These are phyloP conservation scores for Naegleria fowleri DNA, from an alignment of 208 protist genomes.

Conservation along the genomic window DNA sequence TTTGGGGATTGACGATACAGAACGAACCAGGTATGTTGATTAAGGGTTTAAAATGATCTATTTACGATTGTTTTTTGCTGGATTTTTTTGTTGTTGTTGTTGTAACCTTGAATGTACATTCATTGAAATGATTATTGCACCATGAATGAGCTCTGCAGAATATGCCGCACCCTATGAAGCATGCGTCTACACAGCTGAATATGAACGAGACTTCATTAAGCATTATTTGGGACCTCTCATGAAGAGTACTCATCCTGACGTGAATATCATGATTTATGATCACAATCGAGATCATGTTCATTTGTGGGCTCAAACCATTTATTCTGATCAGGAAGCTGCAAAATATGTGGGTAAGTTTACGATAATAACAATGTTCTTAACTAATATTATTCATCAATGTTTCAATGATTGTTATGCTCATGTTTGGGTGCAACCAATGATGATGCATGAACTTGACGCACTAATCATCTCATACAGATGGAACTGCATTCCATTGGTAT, in stretches of 20 bases:
- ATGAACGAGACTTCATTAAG: slow-evolving; percentile 34
- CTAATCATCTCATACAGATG: background rate
- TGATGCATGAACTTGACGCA: background rate
- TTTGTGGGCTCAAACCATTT: slow-evolving; percentile 39
- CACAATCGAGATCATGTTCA: slow-evolving; percentile 51
- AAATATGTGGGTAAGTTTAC: slow-evolving; percentile 38
- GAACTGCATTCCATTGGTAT: slow-evolving; percentile 3
- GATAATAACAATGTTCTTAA: too few relatives aligned
- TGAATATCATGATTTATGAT: slow-evolving; percentile 51
- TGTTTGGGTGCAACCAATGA: background rate
- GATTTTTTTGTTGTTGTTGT: too few relatives aligned
- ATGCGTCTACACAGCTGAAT: slow-evolving; percentile 31
- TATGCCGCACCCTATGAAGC: slow-evolving; percentile 28
- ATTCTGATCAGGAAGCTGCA: slow-evolving; percentile 31
- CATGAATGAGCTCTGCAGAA: background rate
- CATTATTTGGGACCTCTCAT: slow-evolving; percentile 43
- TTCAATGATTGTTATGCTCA: background rate
- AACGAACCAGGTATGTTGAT: slow-evolving; percentile 40
- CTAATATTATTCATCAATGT: background rate
- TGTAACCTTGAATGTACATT: too few relatives aligned
- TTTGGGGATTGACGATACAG: slow-evolving; percentile 48
- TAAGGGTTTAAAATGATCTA: too few relatives aligned
- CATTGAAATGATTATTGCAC: too few relatives aligned
- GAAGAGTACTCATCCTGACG: slow-evolving; percentile 34
- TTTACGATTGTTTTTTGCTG: too few relatives aligned